These are phyloP conservation scores for Raddia guianensis DNA, from an alignment of 176 grass and related monocot species.

Conservation along the genomic window DNA sequence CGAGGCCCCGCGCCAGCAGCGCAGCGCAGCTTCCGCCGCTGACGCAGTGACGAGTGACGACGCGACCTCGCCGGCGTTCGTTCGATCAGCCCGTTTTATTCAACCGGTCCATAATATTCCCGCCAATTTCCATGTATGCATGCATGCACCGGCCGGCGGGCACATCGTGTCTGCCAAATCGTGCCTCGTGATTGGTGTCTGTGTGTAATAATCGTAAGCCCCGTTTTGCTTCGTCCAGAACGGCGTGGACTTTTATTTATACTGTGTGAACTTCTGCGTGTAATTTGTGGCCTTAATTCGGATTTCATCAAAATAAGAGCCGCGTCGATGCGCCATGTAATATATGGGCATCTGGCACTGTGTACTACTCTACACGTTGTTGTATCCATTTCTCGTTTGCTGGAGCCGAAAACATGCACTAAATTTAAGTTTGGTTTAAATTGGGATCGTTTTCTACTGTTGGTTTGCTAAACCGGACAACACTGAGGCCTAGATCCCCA, in stretches of 20 bases:
- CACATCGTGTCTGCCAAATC: background rate
- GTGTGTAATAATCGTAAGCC: conserved; percentile 45
- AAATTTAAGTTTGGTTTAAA: too few relatives aligned
- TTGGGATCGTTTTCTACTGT: too few relatives aligned
- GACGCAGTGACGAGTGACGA: too few relatives aligned
- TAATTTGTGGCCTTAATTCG: background rate
- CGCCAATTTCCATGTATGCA: background rate
- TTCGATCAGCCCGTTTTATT: too few relatives aligned
- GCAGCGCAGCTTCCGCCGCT: conserved; percentile 95
- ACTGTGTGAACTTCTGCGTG: background rate
- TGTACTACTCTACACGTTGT: too few relatives aligned
- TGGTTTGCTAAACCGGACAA: too few relatives aligned
- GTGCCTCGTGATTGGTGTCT: background rate
- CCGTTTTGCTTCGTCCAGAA: conserved; percentile 59
- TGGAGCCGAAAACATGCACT: too few relatives aligned
- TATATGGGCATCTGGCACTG: conserved; percentile 24
- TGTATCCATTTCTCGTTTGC: background rate
- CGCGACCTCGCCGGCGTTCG: too few relatives aligned
- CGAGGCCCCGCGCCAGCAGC: conserved; percentile 56
- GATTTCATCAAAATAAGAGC: background rate
- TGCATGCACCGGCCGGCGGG: background rate
- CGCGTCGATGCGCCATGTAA: conserved; percentile 16
- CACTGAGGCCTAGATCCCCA: too few relatives aligned
- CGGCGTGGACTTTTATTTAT: conserved; percentile 25
- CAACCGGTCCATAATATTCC: too few relatives aligned